phyloP scores from a whole-genome alignment of 148 eudicot genomes.

The Amaranthus cruentus region DNA sequence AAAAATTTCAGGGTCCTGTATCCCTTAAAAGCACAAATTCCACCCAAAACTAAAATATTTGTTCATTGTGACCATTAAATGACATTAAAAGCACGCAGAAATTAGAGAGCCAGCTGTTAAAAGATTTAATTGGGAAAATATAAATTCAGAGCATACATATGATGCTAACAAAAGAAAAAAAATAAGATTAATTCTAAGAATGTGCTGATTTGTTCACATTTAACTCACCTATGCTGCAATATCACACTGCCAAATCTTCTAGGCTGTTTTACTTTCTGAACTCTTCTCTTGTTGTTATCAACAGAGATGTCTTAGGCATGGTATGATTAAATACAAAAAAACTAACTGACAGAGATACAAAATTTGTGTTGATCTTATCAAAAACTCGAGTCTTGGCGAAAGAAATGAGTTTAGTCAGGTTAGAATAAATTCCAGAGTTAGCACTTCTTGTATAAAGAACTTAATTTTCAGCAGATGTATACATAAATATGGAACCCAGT shows the following conservation, averaged over 20 bases:
- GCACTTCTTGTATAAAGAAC: not conserved
- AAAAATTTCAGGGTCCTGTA: too few relatives aligned
- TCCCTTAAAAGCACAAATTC: too few relatives aligned
- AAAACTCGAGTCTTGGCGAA: not conserved
- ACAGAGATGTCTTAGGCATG: not conserved
- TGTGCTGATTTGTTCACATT: too few relatives aligned
- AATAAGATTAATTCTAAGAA: too few relatives aligned
- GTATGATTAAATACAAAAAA: not conserved
- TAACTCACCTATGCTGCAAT: too few relatives aligned
- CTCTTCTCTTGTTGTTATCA: not conserved
- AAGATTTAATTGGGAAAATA: too few relatives aligned
- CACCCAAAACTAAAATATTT: too few relatives aligned
- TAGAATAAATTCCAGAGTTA: not conserved
- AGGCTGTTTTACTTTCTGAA: not conserved
- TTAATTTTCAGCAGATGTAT: not conserved
- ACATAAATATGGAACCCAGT: slow-evolving; percentile 2
- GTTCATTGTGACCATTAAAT: too few relatives aligned
- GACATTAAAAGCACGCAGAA: too few relatives aligned
- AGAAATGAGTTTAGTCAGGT: not conserved
- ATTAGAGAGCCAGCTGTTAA: too few relatives aligned
- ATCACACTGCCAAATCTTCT: not conserved
- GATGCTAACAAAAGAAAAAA: too few relatives aligned
- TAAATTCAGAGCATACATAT: too few relatives aligned
- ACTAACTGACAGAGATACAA: not conserved
- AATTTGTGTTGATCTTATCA: not conserved